Evolutionary conservation across 1,139 yeast genomes (phyloP).

Genomic region (Ogataea hybrid): DNA sequence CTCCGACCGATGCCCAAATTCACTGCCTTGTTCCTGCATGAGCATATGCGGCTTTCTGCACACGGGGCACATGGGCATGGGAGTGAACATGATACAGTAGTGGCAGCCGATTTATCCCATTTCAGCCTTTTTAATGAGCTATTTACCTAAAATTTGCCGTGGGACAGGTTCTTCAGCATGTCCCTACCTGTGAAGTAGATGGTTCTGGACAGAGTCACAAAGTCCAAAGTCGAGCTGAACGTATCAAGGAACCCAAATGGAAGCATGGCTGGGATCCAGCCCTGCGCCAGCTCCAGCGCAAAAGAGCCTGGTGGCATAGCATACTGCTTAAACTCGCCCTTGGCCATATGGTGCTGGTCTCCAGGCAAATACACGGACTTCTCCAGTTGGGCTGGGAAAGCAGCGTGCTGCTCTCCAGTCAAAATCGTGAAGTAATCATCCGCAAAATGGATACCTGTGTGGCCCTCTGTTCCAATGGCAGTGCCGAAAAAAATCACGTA

Average conservation of each 20-base stretch:
- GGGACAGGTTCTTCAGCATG: conserved; percentile 64
- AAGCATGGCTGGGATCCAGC: conserved; percentile 97
- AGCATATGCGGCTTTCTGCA: too few species aligned
- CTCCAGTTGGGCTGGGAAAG: conserved; percentile 54
- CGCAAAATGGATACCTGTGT: conserved; percentile 92
- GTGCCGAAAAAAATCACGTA: conserved; percentile 88
- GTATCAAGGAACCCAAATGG: conserved; percentile 92
- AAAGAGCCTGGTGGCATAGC: conserved; percentile 76
- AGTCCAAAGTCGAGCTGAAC: conserved; percentile 76
- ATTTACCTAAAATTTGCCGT: conserved; percentile 25
- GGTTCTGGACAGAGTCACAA: conserved; percentile 66
- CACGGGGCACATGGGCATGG: too few species aligned
- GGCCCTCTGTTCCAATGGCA: conserved; percentile 96
- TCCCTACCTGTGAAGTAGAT: conserved; percentile 71
- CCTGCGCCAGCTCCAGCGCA: conserved; percentile 96
- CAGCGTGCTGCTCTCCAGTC: conserved; percentile 75
- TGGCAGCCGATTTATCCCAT: neutral
- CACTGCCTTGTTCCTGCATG: too few species aligned
- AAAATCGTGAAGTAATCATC: conserved; percentile 94
- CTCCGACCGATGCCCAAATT: too few species aligned
- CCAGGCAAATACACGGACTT: conserved; percentile 78
- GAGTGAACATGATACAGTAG: too few species aligned
- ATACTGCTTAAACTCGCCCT: conserved; percentile 81
- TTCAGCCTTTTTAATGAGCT: neutral
- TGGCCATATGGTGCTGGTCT: conserved; percentile 71